Conservation (phyloP, 2,329 filamentous ascomycete genomes). For the Xylaria sp. region DNA sequence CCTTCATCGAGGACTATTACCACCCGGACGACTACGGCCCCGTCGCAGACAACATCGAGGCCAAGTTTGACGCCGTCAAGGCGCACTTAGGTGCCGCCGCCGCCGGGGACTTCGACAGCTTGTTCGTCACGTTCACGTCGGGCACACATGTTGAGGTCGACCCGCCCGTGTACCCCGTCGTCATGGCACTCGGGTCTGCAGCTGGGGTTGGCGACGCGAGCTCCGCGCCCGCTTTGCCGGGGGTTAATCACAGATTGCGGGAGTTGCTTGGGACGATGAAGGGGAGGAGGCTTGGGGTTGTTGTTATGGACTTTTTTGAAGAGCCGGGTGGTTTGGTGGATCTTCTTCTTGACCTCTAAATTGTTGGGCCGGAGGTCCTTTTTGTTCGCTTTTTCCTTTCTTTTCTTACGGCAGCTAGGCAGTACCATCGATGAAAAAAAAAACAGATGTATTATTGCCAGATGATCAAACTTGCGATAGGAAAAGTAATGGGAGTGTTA, state of each 20-base stretch:
- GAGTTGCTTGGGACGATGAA: constrained; percentile 51
- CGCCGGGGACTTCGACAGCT: constrained; percentile 43
- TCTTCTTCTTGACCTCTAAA: constrained; percentile 50
- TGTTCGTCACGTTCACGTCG: constrained; percentile 62
- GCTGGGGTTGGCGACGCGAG: constrained; percentile 50
- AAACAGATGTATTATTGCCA: no score
- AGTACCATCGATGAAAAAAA: neutral
- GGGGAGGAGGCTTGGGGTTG: constrained; percentile 60
- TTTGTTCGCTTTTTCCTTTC: neutral
- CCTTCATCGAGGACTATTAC: constrained; percentile 64
- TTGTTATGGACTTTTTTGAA: constrained; percentile 65
- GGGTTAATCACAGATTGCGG: constrained; percentile 59
- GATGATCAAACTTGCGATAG: neutral
- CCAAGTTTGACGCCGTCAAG: constrained; percentile 58
- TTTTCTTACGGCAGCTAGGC: neutral
- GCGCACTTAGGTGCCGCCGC: constrained; percentile 55
- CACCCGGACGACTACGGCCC: constrained; percentile 51
- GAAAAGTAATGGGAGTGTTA: neutral
- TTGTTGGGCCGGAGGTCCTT: neutral
- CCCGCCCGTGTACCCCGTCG: constrained; percentile 56
- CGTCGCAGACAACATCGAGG: constrained; percentile 54
- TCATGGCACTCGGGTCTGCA: constrained; percentile 57
- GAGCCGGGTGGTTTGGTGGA: constrained; percentile 55
- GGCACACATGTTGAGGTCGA: constrained; percentile 55
- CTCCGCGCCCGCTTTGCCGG: constrained; percentile 50